Evolutionary conservation across 2,329 filamentous ascomycete genomes (phyloP).

Genomic region (Penicillium glabrum): DNA sequence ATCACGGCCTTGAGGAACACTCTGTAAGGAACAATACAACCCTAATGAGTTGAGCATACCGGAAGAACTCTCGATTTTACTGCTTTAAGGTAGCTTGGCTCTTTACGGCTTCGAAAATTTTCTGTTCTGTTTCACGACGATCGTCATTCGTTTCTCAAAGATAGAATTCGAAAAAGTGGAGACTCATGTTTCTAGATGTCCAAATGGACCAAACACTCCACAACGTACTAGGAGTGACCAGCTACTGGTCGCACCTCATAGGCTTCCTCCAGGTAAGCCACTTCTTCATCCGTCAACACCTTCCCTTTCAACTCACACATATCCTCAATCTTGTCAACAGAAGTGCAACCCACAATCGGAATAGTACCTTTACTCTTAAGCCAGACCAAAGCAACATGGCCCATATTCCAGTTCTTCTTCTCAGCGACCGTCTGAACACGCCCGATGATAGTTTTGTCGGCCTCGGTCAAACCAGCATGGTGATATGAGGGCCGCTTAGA

Average conservation of each 20-base stretch:
- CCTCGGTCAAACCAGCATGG: neutral
- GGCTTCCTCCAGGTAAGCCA: slow-evolving; percentile 4
- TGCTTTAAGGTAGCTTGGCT: no score
- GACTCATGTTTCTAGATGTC: no score
- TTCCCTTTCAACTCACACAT: neutral
- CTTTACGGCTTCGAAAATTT: no score
- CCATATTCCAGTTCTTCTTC: slow-evolving; percentile 12
- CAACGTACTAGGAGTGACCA: no score
- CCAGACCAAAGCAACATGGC: slow-evolving; percentile 6
- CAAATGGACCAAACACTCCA: no score
- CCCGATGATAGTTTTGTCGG: slow-evolving; percentile 11
- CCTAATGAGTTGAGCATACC: no score
- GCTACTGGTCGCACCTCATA: neutral
- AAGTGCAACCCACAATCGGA: slow-evolving; percentile 1
- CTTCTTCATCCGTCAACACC: neutral
- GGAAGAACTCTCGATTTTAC: no score
- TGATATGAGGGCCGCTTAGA: neutral
- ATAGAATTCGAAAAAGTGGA: no score
- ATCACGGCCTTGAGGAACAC: no score
- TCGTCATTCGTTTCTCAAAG: no score
- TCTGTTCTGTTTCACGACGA: no score
- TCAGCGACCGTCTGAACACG: slow-evolving; percentile 11
- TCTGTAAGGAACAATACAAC: no score
- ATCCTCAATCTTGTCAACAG: neutral
- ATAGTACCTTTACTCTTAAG: neutral